Percentiles rank a stretch among this genome's conserved stretches.
Evolutionary conservation across 1,284 basidiomycete genomes (phyloP).

Genomic region (Cutaneotrichosporon cutaneum): DNA sequence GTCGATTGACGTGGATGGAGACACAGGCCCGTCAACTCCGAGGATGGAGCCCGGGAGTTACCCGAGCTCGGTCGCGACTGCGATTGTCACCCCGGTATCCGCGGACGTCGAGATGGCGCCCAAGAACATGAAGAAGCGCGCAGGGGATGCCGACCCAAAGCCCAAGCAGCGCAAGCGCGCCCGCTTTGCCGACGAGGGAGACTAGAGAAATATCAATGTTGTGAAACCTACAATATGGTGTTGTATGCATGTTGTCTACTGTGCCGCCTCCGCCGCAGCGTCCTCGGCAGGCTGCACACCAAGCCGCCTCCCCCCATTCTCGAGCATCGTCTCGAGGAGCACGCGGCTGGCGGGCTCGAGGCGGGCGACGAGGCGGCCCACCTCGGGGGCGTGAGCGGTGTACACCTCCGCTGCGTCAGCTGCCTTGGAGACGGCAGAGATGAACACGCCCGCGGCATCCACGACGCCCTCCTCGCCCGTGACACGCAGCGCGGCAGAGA

Average conservation of each 20-base stretch:
- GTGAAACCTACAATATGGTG: no score
- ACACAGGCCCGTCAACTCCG: background rate
- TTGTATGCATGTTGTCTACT: conserved; percentile 4
- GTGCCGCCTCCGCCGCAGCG: background rate
- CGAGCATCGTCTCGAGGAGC: conserved; percentile 10
- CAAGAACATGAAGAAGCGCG: background rate
- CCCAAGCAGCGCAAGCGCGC: conserved; percentile 6
- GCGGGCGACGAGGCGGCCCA: background rate
- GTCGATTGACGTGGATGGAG: background rate
- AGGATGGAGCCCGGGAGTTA: background rate
- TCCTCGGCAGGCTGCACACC: background rate
- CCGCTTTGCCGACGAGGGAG: conserved; percentile 5
- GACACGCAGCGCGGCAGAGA: background rate
- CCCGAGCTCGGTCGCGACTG: background rate
- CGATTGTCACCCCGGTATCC: background rate
- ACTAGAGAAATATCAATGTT: background rate
- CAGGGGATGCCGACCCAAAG: no score
- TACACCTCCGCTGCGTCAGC: background rate
- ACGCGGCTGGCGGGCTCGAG: conserved; percentile 5
- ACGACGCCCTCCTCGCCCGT: background rate
- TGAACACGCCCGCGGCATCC: background rate
- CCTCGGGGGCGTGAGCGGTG: background rate
- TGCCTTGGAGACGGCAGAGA: background rate
- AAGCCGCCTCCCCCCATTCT: background rate
- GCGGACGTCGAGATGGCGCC: conserved; percentile 1